phyloP scores from a whole-genome alignment of 2,329 filamentous ascomycete genomes.

The Aurifilum marmelostoma region DNA sequence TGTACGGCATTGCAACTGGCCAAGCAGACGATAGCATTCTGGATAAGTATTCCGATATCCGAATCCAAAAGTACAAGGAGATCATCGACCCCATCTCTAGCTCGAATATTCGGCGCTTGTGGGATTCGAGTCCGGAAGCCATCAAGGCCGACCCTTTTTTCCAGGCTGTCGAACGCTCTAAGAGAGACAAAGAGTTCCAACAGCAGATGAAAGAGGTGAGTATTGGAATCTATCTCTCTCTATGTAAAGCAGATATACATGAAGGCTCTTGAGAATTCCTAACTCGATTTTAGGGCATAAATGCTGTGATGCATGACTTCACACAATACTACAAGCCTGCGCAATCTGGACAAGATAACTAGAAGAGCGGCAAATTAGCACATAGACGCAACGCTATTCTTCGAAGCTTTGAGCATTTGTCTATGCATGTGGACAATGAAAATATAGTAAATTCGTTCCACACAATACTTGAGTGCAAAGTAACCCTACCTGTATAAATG shows the following conservation, averaged over 20 bases:
- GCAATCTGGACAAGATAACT: neutral
- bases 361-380: neutral
- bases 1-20: conserved; percentile 44
- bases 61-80: conserved; percentile 40
- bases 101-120: conserved; percentile 29
- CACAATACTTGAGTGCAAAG: no score
- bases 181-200: conserved; percentile 25
- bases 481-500: no score
- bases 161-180: conserved; percentile 30
- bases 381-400: no score
- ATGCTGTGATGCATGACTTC: conserved; percentile 30
- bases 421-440: no score
- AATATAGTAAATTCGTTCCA: no score
- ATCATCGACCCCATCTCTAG: conserved; percentile 30
- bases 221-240: neutral
- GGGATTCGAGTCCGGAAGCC: conserved; percentile 26
- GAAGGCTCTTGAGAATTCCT: neutral
- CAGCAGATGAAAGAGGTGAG: conserved; percentile 28
- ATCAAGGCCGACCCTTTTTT: conserved; percentile 36
- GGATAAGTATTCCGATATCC: conserved; percentile 45
- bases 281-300: conserved; percentile 16
- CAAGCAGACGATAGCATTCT: conserved; percentile 44
- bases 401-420: no score
- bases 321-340: conserved; percentile 29
- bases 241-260: neutral